Evolutionary conservation across 441 rosid genomes (phyloP), one percentile per base, ranked within the genome.

Genomic region (Melastoma candidum): DNA sequence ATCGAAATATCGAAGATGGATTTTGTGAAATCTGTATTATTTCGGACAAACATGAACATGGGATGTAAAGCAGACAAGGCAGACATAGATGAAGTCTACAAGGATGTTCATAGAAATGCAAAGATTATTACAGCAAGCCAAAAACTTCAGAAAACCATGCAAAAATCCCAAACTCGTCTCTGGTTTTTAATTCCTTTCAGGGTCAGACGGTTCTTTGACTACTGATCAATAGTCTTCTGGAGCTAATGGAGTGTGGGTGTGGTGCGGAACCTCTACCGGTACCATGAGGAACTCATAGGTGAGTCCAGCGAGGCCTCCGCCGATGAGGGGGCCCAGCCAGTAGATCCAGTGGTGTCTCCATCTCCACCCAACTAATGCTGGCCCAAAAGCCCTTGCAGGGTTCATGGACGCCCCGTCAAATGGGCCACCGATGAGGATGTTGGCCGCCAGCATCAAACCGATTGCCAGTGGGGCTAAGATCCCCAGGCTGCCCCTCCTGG

Each of bases 271-370:
- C 54, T 11, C 51, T 0, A 24, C 1, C 2, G 56, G 50, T 26
- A 59, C 51, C 44, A 44, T 32, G 26, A 59, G 39, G 54, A 44
- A 59, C 63, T 59, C 63, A 9, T 59, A 59, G 44, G 44, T 13
- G 24, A 59, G 50, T 12, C 56, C 63, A 0, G 56, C 63, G 0
- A 59, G 63, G 4, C 49, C 51, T 0, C 57, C 56, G 14, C 63
- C 56, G 8, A 59, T 43, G 41, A 59, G 9, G 2, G 57, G 63
- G 7, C 63, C 63, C 0, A 59, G 55, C 63, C 63, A 59, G 51
- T 59, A 51, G 44, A 59, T 59, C 63, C 57, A 59, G 57, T 59
- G 63, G 63, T 59, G 63, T 26, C 44, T 13, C 63, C 63, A 59
- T 49, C 63, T 49, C 56, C 56, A 51, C 0, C 13, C 56, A 17